Evolutionary conservation across 2,329 filamentous ascomycete genomes (phyloP).

Genomic region (Talaromyces marneffei): DNA sequence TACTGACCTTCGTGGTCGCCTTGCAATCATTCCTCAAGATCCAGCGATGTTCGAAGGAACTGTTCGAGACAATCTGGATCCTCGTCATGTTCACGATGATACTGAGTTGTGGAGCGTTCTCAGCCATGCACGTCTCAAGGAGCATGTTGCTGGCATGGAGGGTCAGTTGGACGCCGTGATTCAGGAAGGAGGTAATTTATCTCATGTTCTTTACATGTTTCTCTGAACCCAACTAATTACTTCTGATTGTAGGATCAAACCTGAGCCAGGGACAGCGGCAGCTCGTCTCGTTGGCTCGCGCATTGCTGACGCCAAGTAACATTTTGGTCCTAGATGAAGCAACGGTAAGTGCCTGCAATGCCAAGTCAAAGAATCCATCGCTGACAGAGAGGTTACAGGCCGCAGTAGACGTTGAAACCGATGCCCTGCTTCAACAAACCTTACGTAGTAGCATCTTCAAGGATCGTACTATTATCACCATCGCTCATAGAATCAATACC

Average conservation of each 20-base stretch:
- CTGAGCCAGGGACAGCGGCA: constrained; percentile 92
- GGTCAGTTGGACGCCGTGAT: constrained; percentile 86
- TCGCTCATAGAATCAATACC: constrained; percentile 96
- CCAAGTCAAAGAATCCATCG: not conserved
- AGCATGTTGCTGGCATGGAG: constrained; percentile 79
- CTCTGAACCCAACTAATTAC: not conserved
- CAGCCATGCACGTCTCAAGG: constrained; percentile 88
- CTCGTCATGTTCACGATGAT: constrained; percentile 90
- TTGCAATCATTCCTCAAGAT: constrained; percentile 97
- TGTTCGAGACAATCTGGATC: constrained; percentile 91
- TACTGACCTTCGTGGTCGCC: constrained; percentile 75
- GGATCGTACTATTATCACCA: constrained; percentile 94
- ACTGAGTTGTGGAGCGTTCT: constrained; percentile 95
- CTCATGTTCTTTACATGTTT: not conserved
- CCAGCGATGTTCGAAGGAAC: constrained; percentile 92
- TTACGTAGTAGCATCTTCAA: constrained; percentile 65
- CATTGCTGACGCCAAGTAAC: constrained; percentile 90
- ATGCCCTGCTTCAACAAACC: constrained; percentile 59
- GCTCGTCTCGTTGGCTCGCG: constrained; percentile 85
- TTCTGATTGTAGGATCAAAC: constrained; percentile 66
- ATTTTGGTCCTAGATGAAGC: constrained; percentile 97
- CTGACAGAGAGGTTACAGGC: constrained; percentile 39
- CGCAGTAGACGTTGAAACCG: constrained; percentile 64
- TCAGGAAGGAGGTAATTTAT: constrained; percentile 78
- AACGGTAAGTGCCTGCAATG: constrained; percentile 53